phyloP scores from a whole-genome alignment of 257 asterid genomes.

The Capsicum rhomboideum region DNA sequence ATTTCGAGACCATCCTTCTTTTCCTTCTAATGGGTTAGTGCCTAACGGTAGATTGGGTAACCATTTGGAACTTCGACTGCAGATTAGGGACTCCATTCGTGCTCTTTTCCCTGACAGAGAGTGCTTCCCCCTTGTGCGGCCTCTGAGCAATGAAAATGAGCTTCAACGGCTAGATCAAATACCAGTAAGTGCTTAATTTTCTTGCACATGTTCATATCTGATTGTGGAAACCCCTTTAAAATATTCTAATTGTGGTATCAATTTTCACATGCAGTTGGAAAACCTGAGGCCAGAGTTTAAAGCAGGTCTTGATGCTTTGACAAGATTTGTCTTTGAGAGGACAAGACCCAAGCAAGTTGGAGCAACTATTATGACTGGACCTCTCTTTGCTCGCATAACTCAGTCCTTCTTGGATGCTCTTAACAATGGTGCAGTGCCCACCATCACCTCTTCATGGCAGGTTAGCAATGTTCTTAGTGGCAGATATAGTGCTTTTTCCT shows the following conservation, averaged over 20 bases:
- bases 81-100: constrained; percentile 97
- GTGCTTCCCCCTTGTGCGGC: constrained; percentile 91
- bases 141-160: constrained; percentile 73
- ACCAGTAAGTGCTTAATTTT: constrained; percentile 33
- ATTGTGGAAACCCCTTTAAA: neutral
- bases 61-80: neutral
- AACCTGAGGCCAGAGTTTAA: constrained; percentile 81
- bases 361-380: constrained; percentile 91
- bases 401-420: constrained; percentile 95
- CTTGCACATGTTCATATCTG: neutral
- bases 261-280: constrained; percentile 45
- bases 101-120: constrained; percentile 98
- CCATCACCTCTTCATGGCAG: constrained; percentile 99
- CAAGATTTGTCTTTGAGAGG: constrained; percentile 88
- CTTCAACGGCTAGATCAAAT: constrained; percentile 91
- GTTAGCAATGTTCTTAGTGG: constrained; percentile 24
- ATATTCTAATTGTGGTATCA: neutral
- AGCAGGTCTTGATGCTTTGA: constrained; percentile 83
- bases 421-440: constrained; percentile 96
- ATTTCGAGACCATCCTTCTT: neutral
- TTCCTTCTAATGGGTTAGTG: neutral
- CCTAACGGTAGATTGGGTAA: neutral
- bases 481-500: neutral
- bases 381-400: constrained; percentile 83
- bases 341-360: constrained; percentile 97